Percentiles rank a stretch among this genome's conserved stretches.
phyloP scores from a whole-genome alignment of 192 early-diverging fungal species.

The Thoreauomyces humboldtii region DNA sequence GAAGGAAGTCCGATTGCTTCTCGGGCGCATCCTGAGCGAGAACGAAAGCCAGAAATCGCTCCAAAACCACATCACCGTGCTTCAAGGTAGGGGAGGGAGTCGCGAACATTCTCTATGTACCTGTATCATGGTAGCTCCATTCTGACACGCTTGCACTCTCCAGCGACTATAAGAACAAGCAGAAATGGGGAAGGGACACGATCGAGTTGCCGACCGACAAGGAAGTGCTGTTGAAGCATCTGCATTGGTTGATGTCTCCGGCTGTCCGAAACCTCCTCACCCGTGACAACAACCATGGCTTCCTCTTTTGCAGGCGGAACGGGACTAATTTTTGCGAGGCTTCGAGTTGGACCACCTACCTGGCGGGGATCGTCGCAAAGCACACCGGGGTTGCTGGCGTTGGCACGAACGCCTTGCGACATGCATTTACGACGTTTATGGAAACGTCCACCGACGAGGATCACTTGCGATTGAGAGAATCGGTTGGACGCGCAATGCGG shows the following conservation, averaged over 20 bases:
- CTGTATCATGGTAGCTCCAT: no score
- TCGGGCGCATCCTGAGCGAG: constrained; percentile 7
- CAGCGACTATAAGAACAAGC: constrained; percentile 12
- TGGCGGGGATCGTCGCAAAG: constrained; percentile 6
- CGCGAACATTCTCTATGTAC: not conserved
- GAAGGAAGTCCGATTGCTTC: constrained; percentile 8
- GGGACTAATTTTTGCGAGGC: not conserved
- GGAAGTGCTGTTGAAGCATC: constrained; percentile 13
- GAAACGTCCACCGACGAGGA: not conserved
- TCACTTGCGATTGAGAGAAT: constrained; percentile 4
- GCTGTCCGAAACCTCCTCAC: not conserved
- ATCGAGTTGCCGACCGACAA: constrained; percentile 9
- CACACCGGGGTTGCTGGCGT: constrained; percentile 1
- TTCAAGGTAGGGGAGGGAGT: constrained; percentile 7
- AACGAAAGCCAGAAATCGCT: not conserved
- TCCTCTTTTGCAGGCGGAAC: constrained; percentile 16
- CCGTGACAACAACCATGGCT: constrained; percentile 3
- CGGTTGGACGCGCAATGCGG: not conserved
- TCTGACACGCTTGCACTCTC: not conserved
- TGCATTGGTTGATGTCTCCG: constrained; percentile 2
- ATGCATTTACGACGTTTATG: constrained; percentile 4
- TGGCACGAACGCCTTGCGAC: constrained; percentile 8
- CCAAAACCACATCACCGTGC: constrained; percentile 5
- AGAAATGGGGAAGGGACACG: not conserved
- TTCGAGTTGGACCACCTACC: constrained; percentile 1